A percentile compares a stretch with the other conserved stretches of the same genome.
These are phyloP conservation scores for Zasmidium citrigriseum DNA, from an alignment of 2,329 filamentous ascomycete species.

Conservation along the genomic window DNA sequence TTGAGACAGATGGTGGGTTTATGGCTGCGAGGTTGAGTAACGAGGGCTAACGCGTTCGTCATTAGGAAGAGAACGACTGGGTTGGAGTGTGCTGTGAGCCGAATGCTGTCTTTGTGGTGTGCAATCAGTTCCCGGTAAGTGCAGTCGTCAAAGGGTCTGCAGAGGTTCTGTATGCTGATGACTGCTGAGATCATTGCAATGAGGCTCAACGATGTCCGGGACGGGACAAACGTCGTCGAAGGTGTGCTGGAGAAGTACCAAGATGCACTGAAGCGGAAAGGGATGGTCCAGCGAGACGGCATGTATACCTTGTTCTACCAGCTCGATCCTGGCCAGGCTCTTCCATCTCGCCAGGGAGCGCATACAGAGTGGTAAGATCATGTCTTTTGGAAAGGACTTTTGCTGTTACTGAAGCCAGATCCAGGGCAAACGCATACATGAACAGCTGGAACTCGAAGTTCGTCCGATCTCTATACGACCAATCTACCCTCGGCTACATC, in stretches of 20 bases:
- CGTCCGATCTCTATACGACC: slow-evolving; percentile 20
- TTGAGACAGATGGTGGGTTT: slow-evolving; percentile 42
- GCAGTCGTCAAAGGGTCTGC: not conserved
- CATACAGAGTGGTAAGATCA: slow-evolving; percentile 29
- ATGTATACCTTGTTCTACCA: slow-evolving; percentile 30
- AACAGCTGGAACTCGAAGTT: slow-evolving; percentile 39
- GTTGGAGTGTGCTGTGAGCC: slow-evolving; percentile 48
- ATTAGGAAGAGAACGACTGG: slow-evolving; percentile 41
- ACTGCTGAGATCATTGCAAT: slow-evolving; percentile 39
- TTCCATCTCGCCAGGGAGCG: slow-evolving; percentile 20
- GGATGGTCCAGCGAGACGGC: slow-evolving; percentile 28
- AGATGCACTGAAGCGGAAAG: slow-evolving; percentile 37
- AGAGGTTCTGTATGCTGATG: not conserved
- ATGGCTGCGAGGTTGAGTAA: no score
- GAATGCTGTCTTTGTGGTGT: slow-evolving; percentile 43
- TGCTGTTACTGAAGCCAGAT: slow-evolving; percentile 12
- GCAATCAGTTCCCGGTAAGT: slow-evolving; percentile 47
- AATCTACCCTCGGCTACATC: slow-evolving; percentile 5
- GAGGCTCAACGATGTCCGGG: slow-evolving; percentile 38
- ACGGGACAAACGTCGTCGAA: slow-evolving; percentile 36
- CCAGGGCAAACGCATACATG: slow-evolving; percentile 35
- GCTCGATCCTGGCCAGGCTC: slow-evolving; percentile 31
- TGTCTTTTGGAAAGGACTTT: no score
- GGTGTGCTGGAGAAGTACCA: slow-evolving; percentile 42
- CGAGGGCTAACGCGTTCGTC: no score